Percentiles rank a stretch among this genome's conserved stretches.
phyloP scores from a whole-genome alignment of 257 asterid genomes.

The Fraxinus pennsylvanica region DNA sequence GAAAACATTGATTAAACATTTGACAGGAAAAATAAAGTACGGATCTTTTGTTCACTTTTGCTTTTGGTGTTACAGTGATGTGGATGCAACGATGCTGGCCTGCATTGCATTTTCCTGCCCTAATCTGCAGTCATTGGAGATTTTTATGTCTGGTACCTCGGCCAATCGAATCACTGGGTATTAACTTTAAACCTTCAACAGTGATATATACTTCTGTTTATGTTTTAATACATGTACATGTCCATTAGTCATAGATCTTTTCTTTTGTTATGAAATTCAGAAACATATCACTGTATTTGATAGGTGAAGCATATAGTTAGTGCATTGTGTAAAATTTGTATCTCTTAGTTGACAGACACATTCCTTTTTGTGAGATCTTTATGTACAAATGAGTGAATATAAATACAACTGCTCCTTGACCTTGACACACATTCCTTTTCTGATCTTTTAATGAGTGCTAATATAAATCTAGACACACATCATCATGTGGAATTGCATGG shows the following conservation, averaged over 20 bases:
- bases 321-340: no score
- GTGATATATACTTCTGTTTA: constrained; percentile 6
- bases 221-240: not conserved
- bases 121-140: constrained; percentile 75
- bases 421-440: not conserved
- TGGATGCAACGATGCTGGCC: constrained; percentile 86
- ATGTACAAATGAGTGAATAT: not conserved
- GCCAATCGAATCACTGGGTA: constrained; percentile 91
- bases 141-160: constrained; percentile 54
- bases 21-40: constrained; percentile 1
- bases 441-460: not conserved
- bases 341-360: no score
- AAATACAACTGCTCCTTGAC: not conserved
- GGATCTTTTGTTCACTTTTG: constrained; percentile 26
- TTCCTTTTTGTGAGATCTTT: not conserved
- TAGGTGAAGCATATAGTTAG: not conserved
- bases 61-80: constrained; percentile 65
- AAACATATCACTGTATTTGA: not conserved
- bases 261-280: not conserved
- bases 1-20: not conserved
- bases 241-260: not conserved
- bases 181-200: not conserved
- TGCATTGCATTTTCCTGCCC: constrained; percentile 97
- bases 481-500: not conserved
- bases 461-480: no score